phyloP scores from a whole-genome alignment of 495 filamentous ascomycete species.

The Cladorrhinum samala region DNA sequence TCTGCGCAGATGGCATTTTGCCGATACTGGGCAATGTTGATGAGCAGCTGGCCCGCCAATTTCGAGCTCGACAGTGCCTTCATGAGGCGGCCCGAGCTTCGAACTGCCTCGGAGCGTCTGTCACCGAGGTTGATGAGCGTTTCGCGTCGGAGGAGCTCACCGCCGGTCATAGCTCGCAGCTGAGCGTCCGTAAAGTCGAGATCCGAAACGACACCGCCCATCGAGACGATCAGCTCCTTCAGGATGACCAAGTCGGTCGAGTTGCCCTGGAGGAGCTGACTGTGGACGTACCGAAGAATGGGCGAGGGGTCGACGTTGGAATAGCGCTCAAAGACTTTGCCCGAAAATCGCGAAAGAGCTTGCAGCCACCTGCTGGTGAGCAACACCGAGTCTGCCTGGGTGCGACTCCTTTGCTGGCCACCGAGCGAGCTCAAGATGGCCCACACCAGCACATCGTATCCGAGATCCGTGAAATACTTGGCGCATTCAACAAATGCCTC shows the following conservation, averaged over 20 bases:
- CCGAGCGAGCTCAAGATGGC: constrained; percentile 73
- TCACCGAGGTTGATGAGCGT: constrained; percentile 73
- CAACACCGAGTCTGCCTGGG: constrained; percentile 72
- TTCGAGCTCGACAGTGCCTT: constrained; percentile 64
- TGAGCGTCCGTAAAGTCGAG: constrained; percentile 81
- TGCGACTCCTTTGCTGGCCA: constrained; percentile 66
- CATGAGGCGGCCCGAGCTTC: constrained; percentile 68
- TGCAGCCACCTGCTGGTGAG: constrained; percentile 85
- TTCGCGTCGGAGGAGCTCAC: constrained; percentile 68
- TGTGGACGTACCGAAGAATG: constrained; percentile 79
- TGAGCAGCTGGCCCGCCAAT: constrained; percentile 70
- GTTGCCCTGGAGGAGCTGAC: constrained; percentile 72
- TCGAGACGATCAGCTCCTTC: constrained; percentile 78
- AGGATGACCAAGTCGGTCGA: constrained; percentile 83
- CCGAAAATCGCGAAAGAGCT: constrained; percentile 77
- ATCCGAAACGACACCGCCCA: constrained; percentile 86
- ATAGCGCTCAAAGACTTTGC: constrained; percentile 76
- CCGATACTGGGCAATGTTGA: constrained; percentile 85
- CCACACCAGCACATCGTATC: constrained; percentile 90
- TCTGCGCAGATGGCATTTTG: constrained; percentile 69
- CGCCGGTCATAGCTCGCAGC: constrained; percentile 78
- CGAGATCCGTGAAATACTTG: constrained; percentile 85
- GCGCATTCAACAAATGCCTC: constrained; percentile 89
- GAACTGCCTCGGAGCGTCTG: constrained; percentile 57
- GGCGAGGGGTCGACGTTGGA: constrained; percentile 78